These are phyloP conservation scores for Thraustochytrium sp. DNA, from an alignment of 352 stramenopile genomes.

Conservation along the genomic window DNA sequence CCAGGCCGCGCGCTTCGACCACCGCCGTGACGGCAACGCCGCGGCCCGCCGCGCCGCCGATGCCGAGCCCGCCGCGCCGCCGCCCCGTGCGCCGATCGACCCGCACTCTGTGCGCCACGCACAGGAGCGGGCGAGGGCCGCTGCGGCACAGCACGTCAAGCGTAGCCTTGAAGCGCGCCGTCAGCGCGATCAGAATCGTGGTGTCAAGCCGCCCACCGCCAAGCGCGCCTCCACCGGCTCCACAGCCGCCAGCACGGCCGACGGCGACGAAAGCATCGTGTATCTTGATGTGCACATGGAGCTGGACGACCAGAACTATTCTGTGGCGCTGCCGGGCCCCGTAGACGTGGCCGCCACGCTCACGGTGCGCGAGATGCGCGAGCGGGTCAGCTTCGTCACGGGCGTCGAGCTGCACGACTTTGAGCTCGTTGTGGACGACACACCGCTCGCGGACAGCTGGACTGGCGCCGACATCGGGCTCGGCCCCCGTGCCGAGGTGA, in stretches of 20 bases:
- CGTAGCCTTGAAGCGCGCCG: constrained; percentile 4
- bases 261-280: neutral
- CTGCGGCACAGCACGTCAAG: neutral
- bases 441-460: constrained; percentile 17
- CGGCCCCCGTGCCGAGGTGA: neutral
- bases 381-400: constrained; percentile 33
- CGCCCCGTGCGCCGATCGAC: neutral
- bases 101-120: neutral
- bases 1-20: neutral
- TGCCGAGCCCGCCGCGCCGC: neutral
- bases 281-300: neutral
- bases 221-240: neutral
- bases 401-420: constrained; percentile 37
- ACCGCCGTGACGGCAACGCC: neutral
- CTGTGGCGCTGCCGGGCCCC: constrained; percentile 3
- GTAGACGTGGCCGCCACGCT: neutral
- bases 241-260: neutral
- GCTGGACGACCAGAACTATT: constrained; percentile 6
- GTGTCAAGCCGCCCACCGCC: neutral
- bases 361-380: constrained; percentile 29
- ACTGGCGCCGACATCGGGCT: constrained; percentile 2
- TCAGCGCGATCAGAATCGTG: neutral
- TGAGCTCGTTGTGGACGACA: constrained; percentile 12
- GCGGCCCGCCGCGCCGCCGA: neutral
- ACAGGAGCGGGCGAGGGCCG: neutral